These are phyloP conservation scores for Aspergillus clavatus DNA, from an alignment of 2,329 filamentous ascomycete genomes.

Conservation along the genomic window DNA sequence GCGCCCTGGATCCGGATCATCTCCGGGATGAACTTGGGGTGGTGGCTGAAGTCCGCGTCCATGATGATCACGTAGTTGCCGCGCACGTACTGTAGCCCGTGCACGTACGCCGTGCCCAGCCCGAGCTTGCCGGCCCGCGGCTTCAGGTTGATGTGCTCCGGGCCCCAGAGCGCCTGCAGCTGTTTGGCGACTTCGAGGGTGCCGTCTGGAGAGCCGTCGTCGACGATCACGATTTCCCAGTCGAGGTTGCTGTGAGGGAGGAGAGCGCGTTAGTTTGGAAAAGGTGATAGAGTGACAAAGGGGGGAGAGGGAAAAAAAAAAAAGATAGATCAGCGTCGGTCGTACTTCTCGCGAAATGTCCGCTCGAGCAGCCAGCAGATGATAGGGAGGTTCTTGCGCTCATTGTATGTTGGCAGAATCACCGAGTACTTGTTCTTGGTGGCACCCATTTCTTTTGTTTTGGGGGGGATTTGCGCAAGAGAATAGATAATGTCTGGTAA, in stretches of 20 bases:
- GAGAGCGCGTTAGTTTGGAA: slow-evolving; percentile 4
- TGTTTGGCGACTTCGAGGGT: slow-evolving; percentile 88
- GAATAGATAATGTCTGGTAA: no score
- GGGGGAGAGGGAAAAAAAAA: slow-evolving; percentile 2
- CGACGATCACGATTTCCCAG: slow-evolving; percentile 96
- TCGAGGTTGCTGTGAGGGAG: slow-evolving; percentile 67
- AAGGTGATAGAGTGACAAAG: neutral
- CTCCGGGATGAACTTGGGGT: slow-evolving; percentile 95
- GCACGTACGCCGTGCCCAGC: slow-evolving; percentile 94
- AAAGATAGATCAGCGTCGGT: neutral
- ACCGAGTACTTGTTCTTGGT: slow-evolving; percentile 83
- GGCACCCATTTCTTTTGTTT: slow-evolving; percentile 32
- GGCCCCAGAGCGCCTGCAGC: slow-evolving; percentile 76
- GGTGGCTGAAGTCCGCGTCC: slow-evolving; percentile 99
- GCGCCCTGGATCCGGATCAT: slow-evolving; percentile 81
- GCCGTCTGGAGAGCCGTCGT: slow-evolving; percentile 95
- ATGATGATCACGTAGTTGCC: slow-evolving; percentile 99
- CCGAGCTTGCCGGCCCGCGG: slow-evolving; percentile 90
- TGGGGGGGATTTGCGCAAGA: no score
- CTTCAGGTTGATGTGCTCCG: slow-evolving; percentile 74
- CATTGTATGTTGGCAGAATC: slow-evolving; percentile 97
- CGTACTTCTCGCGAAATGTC: slow-evolving; percentile 83
- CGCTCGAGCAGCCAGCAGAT: slow-evolving; percentile 90
- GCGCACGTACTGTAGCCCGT: slow-evolving; percentile 81
- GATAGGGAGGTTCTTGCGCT: slow-evolving; percentile 94